Percentiles rank a stretch among this genome's conserved stretches.
Conservation (phyloP, 192 early-diverging fungal genomes). For the Podila horticola region DNA sequence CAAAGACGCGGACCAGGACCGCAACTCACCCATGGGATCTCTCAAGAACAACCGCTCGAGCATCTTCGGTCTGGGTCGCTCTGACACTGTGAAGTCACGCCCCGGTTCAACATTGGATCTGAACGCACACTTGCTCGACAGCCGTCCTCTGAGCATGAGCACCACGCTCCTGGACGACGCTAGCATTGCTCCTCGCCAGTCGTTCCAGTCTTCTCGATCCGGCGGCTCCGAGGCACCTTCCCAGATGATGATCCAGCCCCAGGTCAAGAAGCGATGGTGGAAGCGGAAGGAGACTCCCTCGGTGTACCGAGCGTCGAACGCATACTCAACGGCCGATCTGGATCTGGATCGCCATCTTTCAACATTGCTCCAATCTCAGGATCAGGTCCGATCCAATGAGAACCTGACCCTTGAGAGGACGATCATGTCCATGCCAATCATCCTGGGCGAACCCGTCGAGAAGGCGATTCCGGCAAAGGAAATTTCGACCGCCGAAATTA, state of each 20-base stretch:
- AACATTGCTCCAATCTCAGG: conserved; percentile 5
- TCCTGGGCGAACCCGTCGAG: conserved; percentile 14
- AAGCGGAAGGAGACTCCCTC: conserved; percentile 32
- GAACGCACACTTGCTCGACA: conserved; percentile 5
- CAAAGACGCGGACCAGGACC: background rate
- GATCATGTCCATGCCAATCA: conserved; percentile 25
- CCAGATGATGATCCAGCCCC: conserved; percentile 8
- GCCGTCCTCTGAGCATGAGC: conserved; percentile 37
- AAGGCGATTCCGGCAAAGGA: conserved; percentile 23
- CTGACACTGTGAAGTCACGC: conserved; percentile 38
- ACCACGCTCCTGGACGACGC: conserved; percentile 31
- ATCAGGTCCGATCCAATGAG: conserved; percentile 28
- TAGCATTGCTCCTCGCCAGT: conserved; percentile 10
- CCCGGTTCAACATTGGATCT: conserved; percentile 24
- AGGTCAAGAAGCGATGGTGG: conserved; percentile 45
- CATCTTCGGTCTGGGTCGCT: conserved; percentile 30
- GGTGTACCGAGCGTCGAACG: conserved; percentile 28
- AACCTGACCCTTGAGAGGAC: conserved; percentile 14
- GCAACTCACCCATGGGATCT: conserved; percentile 3
- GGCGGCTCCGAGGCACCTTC: conserved; percentile 31
- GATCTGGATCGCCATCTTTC: conserved; percentile 27
- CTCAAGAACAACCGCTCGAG: conserved; percentile 41
- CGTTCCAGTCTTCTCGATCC: conserved; percentile 46
- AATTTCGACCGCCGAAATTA: background rate
- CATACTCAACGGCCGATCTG: conserved; percentile 36